Evolutionary conservation across 1,284 basidiomycete genomes (phyloP).

Genomic region (Austroboletus niveus): DNA sequence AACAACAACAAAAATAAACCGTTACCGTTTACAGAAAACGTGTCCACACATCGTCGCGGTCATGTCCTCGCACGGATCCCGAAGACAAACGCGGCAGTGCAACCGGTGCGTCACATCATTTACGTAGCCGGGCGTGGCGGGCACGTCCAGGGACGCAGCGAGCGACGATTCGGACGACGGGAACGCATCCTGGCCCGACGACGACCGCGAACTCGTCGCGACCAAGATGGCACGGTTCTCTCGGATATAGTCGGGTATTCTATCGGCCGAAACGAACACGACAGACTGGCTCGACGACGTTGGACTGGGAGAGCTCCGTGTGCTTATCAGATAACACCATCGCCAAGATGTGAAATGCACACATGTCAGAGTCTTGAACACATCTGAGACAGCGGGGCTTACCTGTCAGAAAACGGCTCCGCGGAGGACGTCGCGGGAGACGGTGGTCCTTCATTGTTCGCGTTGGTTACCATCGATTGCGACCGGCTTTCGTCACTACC

Average conservation of each 20-base stretch:
- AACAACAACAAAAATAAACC: conserved; percentile 7
- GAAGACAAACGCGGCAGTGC: conserved; percentile 45
- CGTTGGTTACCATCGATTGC: neutral
- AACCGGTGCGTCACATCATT: conserved; percentile 19
- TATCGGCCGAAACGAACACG: conserved; percentile 30
- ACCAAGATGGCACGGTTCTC: conserved; percentile 33
- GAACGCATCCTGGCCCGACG: conserved; percentile 19
- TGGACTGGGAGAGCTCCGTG: conserved; percentile 5
- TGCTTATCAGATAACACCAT: conserved; percentile 5
- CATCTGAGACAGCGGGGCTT: too few relatives aligned
- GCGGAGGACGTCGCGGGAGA: conserved; percentile 15
- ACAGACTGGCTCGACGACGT: conserved; percentile 19
- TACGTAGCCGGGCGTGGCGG: neutral
- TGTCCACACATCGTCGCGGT: conserved; percentile 59
- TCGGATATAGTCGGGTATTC: conserved; percentile 30
- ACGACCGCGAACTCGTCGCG: conserved; percentile 29
- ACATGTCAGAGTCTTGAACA: neutral
- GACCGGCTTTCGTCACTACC: conserved; percentile 18
- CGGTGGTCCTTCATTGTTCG: conserved; percentile 1
- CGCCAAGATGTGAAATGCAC: neutral
- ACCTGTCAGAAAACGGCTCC: conserved; percentile 22
- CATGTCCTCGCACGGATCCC: conserved; percentile 43
- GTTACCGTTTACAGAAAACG: conserved; percentile 52
- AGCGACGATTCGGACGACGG: conserved; percentile 17
- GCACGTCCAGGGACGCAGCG: conserved; percentile 9